Conservation (phyloP, 2,329 filamentous ascomycete species). For the Seiridium cupressi region DNA sequence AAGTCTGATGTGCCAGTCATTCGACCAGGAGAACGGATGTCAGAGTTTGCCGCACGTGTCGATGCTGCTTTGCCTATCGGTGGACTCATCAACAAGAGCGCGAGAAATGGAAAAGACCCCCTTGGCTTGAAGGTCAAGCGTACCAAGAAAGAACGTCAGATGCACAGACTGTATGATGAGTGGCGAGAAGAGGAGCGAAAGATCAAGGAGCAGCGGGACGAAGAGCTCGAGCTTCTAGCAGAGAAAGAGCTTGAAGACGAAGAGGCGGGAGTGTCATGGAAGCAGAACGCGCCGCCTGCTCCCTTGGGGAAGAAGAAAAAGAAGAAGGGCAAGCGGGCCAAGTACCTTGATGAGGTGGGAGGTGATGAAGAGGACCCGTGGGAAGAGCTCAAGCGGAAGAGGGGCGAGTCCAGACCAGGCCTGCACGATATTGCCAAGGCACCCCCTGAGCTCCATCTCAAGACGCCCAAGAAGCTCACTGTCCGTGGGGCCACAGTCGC, state of each 20-base stretch:
- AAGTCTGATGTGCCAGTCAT: conserved; percentile 61
- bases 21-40: conserved; percentile 76
- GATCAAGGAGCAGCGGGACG: conserved; percentile 62
- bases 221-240: conserved; percentile 63
- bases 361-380: conserved; percentile 70
- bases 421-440: conserved; percentile 66
- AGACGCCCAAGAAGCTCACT: conserved; percentile 63
- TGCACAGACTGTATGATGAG: conserved; percentile 78
- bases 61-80: conserved; percentile 79
- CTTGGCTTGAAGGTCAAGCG: conserved; percentile 64
- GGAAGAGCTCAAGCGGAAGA: conserved; percentile 68
- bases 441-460: conserved; percentile 69
- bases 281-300: conserved; percentile 42
- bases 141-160: conserved; percentile 81
- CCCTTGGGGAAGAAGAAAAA: conserved; percentile 40
- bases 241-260: conserved; percentile 61
- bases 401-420: conserved; percentile 52
- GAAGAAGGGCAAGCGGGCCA: conserved; percentile 40
- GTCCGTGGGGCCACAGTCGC: conserved; percentile 63
- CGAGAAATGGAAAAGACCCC: conserved; percentile 61
- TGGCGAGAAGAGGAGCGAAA: conserved; percentile 68
- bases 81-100: conserved; percentile 63
- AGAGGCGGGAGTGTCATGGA: conserved; percentile 48
- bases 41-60: conserved; percentile 79
- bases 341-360: conserved; percentile 37